phyloP scores from a whole-genome alignment of 2,329 filamentous ascomycete genomes.

The Aureobasidium musti region DNA sequence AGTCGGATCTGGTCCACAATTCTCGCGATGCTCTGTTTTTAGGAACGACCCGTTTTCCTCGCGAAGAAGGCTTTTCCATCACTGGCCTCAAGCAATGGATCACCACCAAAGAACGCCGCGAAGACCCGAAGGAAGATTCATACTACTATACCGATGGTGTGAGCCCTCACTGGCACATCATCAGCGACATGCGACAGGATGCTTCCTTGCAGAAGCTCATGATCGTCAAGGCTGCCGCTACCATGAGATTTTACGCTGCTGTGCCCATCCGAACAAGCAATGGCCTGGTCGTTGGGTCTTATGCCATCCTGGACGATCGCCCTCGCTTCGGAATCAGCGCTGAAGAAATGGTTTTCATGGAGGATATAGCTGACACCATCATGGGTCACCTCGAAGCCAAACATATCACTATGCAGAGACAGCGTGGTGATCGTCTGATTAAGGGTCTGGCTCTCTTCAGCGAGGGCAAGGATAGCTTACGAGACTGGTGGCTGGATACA shows the following conservation, averaged over 20 bases:
- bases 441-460: constrained; percentile 55
- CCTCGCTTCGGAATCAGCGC: constrained; percentile 56
- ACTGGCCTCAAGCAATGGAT: constrained; percentile 34
- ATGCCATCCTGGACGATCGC: constrained; percentile 61
- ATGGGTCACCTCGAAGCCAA: constrained; percentile 60
- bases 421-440: constrained; percentile 56
- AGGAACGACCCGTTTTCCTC: constrained; percentile 38
- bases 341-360: constrained; percentile 57
- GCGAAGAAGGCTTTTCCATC: constrained; percentile 44
- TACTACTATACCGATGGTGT: constrained; percentile 36
- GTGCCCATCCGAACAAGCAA: constrained; percentile 62
- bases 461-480: constrained; percentile 34
- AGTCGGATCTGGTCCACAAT: constrained; percentile 38
- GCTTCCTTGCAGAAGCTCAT: constrained; percentile 8
- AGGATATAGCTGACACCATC: constrained; percentile 58
- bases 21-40: constrained; percentile 44
- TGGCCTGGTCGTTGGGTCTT: constrained; percentile 60
- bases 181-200: constrained; percentile 35
- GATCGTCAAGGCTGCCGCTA: constrained; percentile 30
- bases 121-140: constrained; percentile 32
- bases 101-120: constrained; percentile 33
- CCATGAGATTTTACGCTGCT: constrained; percentile 54
- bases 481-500: constrained; percentile 37
- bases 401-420: constrained; percentile 54
- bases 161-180: constrained; percentile 35